A percentile compares a stretch with the other conserved stretches of the same genome.
These are phyloP conservation scores for Russula virescens DNA, from an alignment of 768 basidiomycete genomes.

Conservation along the genomic window DNA sequence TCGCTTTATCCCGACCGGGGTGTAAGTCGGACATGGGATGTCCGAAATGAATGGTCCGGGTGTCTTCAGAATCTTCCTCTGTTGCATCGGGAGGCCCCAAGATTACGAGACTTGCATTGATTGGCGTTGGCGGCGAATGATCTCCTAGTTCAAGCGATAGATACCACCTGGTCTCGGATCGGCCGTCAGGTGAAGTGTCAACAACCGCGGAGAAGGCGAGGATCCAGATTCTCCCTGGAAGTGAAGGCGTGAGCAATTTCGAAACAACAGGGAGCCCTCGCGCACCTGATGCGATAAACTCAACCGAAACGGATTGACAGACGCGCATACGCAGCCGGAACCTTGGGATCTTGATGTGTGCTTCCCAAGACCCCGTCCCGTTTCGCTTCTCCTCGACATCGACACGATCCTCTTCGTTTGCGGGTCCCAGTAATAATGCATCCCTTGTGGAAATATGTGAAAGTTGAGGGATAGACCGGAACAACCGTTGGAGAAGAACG, in stretches of 20 bases:
- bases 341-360: slow-evolving; percentile 44
- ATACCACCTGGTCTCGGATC: slow-evolving; percentile 37
- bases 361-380: slow-evolving; percentile 44
- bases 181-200: slow-evolving; percentile 1
- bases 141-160: slow-evolving; percentile 51
- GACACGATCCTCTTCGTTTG: slow-evolving; percentile 46
- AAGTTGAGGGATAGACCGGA: slow-evolving; percentile 43
- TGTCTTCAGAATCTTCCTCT: neutral
- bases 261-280: neutral
- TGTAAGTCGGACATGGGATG: neutral
- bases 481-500: slow-evolving; percentile 53
- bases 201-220: slow-evolving; percentile 37
- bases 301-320: slow-evolving; percentile 47
- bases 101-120: slow-evolving; percentile 12
- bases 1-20: slow-evolving; percentile 1
- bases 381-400: slow-evolving; percentile 40
- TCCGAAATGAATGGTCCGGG: neutral
- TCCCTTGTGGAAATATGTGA: slow-evolving; percentile 49
- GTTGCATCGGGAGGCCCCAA: neutral
- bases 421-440: slow-evolving; percentile 36
- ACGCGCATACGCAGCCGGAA: slow-evolving; percentile 70
- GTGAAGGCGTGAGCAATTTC: neutral
- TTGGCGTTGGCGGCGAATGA: slow-evolving; percentile 42
- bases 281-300: slow-evolving; percentile 60
- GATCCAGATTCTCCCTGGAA: slow-evolving; percentile 52